Conservation (phyloP, 371 early-diverging fungal species). For the Mucor ambiguus region DNA sequence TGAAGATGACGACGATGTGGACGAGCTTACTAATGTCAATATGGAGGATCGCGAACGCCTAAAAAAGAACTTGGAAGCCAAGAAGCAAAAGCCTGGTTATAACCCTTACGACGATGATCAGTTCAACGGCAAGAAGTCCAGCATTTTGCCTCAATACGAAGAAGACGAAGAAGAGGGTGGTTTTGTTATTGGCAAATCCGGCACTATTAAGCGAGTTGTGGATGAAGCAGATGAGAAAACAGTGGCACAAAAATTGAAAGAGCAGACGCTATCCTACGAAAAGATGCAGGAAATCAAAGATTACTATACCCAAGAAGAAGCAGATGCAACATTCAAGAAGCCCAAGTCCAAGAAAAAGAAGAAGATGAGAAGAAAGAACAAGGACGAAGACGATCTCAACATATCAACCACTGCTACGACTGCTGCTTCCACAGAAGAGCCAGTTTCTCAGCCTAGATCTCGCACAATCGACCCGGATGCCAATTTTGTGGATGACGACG, state of each 20-base stretch:
- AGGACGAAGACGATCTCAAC: slow-evolving; percentile 40
- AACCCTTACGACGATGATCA: slow-evolving; percentile 86
- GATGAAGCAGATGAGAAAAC: slow-evolving; percentile 36
- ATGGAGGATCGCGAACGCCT: slow-evolving; percentile 71
- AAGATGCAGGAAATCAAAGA: slow-evolving; percentile 69
- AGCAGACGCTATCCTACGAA: slow-evolving; percentile 62
- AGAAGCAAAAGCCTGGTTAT: slow-evolving; percentile 73
- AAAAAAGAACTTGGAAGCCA: slow-evolving; percentile 76
- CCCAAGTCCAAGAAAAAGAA: slow-evolving; percentile 68
- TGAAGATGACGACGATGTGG: slow-evolving; percentile 68
- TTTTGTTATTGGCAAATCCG: slow-evolving; percentile 48
- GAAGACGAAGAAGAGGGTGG: slow-evolving; percentile 64
- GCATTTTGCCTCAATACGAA: slow-evolving; percentile 84
- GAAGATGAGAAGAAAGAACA: slow-evolving; percentile 52
- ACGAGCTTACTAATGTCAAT: slow-evolving; percentile 73
- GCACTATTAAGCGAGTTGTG: slow-evolving; percentile 17
- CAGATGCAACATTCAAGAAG: slow-evolving; percentile 77
- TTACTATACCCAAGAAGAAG: slow-evolving; percentile 90
- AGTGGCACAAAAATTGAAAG: slow-evolving; percentile 64
- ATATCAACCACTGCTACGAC: slow-evolving; percentile 12
- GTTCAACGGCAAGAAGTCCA: slow-evolving; percentile 57
- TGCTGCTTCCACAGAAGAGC: slow-evolving; percentile 8
- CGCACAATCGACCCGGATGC: slow-evolving; percentile 41
- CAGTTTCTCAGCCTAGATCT: not conserved
- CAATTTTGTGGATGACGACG: slow-evolving; percentile 95